Evolutionary conservation across 306 rosid genomes (phyloP).

Genomic region (Canavalia gladiata): DNA sequence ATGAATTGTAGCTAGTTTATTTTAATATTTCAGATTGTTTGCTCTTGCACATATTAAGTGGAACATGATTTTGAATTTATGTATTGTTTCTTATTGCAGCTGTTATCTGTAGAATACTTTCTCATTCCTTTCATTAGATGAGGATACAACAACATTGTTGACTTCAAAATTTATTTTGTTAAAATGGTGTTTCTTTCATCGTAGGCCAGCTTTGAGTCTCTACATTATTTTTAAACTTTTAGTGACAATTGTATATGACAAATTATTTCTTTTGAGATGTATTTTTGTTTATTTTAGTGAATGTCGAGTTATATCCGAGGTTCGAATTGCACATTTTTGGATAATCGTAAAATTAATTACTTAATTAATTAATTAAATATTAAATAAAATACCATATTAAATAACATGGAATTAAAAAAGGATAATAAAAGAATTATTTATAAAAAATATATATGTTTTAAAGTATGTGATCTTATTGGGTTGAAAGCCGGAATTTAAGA

Average conservation of each 20-base stretch:
- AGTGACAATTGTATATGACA: constrained; percentile 39
- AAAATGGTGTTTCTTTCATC: constrained; percentile 11
- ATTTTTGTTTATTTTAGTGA: neutral
- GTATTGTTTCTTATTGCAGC: constrained; percentile 63
- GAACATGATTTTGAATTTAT: constrained; percentile 21
- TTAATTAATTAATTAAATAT: too few species aligned
- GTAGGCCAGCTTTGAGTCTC: neutral
- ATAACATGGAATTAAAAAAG: too few species aligned
- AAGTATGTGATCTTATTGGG: too few species aligned
- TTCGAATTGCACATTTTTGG: too few species aligned
- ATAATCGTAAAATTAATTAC: too few species aligned
- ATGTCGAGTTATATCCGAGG: too few species aligned
- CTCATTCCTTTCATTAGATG: constrained; percentile 85
- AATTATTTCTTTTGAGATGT: neutral
- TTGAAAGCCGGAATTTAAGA: too few species aligned
- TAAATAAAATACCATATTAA: too few species aligned
- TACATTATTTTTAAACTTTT: neutral
- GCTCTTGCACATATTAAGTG: constrained; percentile 5
- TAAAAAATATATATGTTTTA: too few species aligned
- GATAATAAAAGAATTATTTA: too few species aligned
- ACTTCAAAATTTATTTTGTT: constrained; percentile 11
- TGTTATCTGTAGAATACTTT: constrained; percentile 89
- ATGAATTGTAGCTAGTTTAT: too few species aligned
- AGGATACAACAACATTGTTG: constrained; percentile 45
- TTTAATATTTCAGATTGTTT: neutral